Evolutionary conservation across 73 alveolate species (phyloP).

Genomic region (Paramecium tetraurelia): DNA sequence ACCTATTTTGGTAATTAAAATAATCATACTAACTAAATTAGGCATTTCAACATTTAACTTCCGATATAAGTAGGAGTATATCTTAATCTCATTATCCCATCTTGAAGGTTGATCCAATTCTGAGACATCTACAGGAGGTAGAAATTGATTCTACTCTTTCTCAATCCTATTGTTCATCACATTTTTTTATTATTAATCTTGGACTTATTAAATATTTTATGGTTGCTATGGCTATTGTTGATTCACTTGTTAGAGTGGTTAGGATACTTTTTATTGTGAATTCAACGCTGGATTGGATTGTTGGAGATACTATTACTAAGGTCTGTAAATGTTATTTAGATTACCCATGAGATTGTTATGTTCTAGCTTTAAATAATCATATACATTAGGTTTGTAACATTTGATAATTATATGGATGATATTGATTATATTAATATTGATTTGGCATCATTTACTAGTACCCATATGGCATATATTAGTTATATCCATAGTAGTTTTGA

Average conservation of each 20-base stretch:
- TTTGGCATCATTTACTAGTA: not conserved
- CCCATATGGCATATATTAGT: conserved; percentile 1
- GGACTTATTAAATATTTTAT: not conserved
- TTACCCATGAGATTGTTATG: not conserved
- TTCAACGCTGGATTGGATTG: not conserved
- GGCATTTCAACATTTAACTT: not conserved
- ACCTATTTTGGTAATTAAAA: not conserved
- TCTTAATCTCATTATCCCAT: conserved; percentile 29
- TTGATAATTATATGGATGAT: not conserved
- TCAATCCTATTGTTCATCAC: not conserved
- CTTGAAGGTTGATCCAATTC: conserved; percentile 23
- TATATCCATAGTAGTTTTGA: not conserved
- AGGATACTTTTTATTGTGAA: not conserved
- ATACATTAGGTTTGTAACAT: not conserved
- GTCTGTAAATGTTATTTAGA: not conserved
- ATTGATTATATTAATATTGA: not conserved
- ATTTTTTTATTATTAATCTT: not conserved
- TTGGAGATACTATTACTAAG: not conserved
- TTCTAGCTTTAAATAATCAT: not conserved
- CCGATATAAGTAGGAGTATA: not conserved
- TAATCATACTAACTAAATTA: conserved; percentile 15
- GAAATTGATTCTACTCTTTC: not conserved
- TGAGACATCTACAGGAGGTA: not conserved
- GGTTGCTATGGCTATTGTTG: not conserved
- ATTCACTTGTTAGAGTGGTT: not conserved